Base-by-base conservation (phyloP, 1,284 basidiomycete genomes). In the Takashimella tepidaria region DNA sequence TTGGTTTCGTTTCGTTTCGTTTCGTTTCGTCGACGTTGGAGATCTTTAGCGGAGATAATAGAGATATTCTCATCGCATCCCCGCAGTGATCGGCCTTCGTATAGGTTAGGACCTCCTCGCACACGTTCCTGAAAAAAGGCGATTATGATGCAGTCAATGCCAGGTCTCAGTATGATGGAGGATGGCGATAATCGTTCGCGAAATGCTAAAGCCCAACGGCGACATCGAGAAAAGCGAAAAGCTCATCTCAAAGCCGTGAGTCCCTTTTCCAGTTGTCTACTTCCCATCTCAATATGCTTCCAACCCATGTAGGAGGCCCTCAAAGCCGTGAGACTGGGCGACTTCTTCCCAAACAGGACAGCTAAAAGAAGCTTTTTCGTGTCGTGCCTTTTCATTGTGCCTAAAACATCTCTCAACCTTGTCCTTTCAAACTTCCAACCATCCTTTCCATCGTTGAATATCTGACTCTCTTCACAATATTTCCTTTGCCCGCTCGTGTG, bases 161-260 rank as follows among this genome's bases (percentile, higher is more conserved):
- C 31, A 8, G 31, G 31, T 8, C 31, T 16, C 31, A 37, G 31
- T 37, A 37, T 37, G 31, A 37, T 37, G 40, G 68, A 72, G 25
- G 73, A 73, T 41, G 66, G 67, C 22, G 72, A 73, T 55, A 70
- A 70, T 43, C 58, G 74, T 16, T 69, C 72, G 12, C 83, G 88
- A 77, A 89, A 89, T 77, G 88, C 87, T 54, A 89, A 87, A 72
- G 90, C 89, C 3, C 89, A 93, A 77, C 88, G 89, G 50, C 80
- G 89, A 65, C 89, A 92, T 79, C 83, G 89, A 53, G 90, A 89
- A 70, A 92, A 92, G 76, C 82, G 90, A 74, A 92, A 92, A 79
- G 89, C 89, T 11, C 91, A 92, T 77, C 88, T 92, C 67, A 89
- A 91, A 66, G 85, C 89, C 78, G 89, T 88, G 58, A 60, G 81